These are phyloP conservation scores for Calendula officinalis DNA, from an alignment of 129 eudicot species.

Conservation along the genomic window DNA sequence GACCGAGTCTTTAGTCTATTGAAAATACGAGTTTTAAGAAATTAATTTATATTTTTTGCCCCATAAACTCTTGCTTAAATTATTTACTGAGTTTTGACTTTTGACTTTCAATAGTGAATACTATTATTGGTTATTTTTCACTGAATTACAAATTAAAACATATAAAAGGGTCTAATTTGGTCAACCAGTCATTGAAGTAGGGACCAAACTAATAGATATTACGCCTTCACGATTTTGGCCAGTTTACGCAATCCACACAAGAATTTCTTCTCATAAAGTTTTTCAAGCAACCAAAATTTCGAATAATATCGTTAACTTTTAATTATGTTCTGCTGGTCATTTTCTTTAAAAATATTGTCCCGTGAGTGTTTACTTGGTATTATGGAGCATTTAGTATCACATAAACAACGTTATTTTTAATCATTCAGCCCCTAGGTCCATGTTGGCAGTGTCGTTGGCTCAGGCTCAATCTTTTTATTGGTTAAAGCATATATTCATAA, in stretches of 20 bases:
- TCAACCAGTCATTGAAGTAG: slow-evolving; percentile 24
- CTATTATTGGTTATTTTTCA: neutral
- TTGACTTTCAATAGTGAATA: too few relatives aligned
- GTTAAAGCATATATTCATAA: too few relatives aligned
- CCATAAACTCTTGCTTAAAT: too few relatives aligned
- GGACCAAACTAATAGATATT: slow-evolving; percentile 30
- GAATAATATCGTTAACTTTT: slow-evolving; percentile 23
- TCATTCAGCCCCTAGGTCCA: too few relatives aligned
- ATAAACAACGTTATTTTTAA: neutral
- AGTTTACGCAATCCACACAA: slow-evolving; percentile 31
- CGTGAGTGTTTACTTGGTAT: neutral
- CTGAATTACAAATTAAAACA: neutral
- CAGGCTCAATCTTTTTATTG: too few relatives aligned
- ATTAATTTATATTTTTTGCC: too few relatives aligned
- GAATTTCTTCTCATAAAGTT: slow-evolving; percentile 13
- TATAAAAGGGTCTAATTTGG: neutral
- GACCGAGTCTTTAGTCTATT: neutral
- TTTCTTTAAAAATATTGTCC: neutral
- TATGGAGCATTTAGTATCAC: too few relatives aligned
- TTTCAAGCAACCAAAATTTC: slow-evolving; percentile 8
- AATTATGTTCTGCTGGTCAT: neutral
- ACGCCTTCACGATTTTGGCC: slow-evolving; percentile 20
- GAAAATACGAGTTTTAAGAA: neutral
- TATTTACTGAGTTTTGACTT: too few relatives aligned
- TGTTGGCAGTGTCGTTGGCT: too few relatives aligned